Evolutionary conservation across 305 asterid species (phyloP), one percentile per base, ranked within the genome.

Genomic region (Euphrasia arctica): DNA sequence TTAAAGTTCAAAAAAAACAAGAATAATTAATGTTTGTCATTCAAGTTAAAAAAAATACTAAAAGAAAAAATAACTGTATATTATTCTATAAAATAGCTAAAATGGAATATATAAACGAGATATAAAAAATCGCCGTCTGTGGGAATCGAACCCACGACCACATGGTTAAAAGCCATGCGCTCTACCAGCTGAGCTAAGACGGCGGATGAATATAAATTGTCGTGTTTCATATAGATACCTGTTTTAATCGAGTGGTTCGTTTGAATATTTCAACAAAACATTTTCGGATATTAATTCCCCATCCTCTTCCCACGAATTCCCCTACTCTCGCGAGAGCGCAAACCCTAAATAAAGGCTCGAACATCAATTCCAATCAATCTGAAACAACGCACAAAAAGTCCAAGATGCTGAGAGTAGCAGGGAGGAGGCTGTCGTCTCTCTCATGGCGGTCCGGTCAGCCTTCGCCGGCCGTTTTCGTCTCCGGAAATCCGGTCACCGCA

Each of bases 101-200:
- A n/a, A n/a, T n/a, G n/a, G n/a, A n/a, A n/a, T n/a, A n/a, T n/a
- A n/a, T n/a, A n/a, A n/a, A n/a, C n/a, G 4, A 31, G 2, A 31
- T 1, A 31, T 31, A 31, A 31, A 31, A 32, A 3, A 18, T 5
- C 36, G 36, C 36, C 36, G 36, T 32, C 36, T 32, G 36, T 32
- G 89, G 86, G 84, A 78, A 73, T 84, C 86, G 81, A 84, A 81
- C 88, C 82, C 90, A 84, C 90, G 90, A 84, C 88, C 88, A 82
- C 88, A 74, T 82, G 84, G 85, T 70, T 79, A 86, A 86, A 86
- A 85, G 95, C 89, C 90, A 81, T 66, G 82, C 80, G 83, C 93
- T 78, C 91, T 85, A 88, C 91, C 94, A 13, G 83, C 86, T 84
- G 88, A 84, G 91, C 91, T 84, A 84, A 84, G 85, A 81, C 82